phyloP scores from a whole-genome alignment of 768 basidiomycete species.

The Lentinula lateritia region DNA sequence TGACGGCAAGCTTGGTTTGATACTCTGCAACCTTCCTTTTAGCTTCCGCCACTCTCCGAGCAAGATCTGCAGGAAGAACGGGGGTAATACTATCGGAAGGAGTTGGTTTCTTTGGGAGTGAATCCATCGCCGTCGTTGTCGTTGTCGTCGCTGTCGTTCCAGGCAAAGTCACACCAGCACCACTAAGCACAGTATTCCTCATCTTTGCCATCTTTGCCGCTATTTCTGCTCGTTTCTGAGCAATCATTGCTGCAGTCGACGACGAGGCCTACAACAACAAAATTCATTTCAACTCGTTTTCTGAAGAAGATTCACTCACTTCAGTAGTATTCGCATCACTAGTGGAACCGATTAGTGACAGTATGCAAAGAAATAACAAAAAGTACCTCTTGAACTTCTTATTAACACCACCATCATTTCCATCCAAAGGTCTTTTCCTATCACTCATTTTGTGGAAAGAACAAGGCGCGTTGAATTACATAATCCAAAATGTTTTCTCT shows the following conservation, averaged over 20 bases:
- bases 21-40: conserved; percentile 81
- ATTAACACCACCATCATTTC: conserved; percentile 37
- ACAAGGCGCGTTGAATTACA: not conserved
- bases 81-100: conserved; percentile 22
- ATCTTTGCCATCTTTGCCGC: conserved; percentile 81
- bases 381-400: conserved; percentile 70
- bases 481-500: conserved; percentile 11
- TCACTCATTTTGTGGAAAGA: conserved; percentile 47
- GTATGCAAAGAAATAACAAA: conserved; percentile 5
- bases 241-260: conserved; percentile 61
- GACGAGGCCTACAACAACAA: not conserved
- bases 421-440: conserved; percentile 58
- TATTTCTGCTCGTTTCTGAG: conserved; percentile 80
- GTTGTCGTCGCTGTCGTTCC: conserved; percentile 13
- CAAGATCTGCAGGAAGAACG: conserved; percentile 38
- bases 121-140: conserved; percentile 23
- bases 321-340: conserved; percentile 63
- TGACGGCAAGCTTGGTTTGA: conserved; percentile 66
- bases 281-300: no score
- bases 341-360: conserved; percentile 14
- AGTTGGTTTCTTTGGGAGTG: conserved; percentile 9
- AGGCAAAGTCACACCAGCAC: conserved; percentile 21
- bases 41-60: conserved; percentile 76
- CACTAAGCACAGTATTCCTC: conserved; percentile 36
- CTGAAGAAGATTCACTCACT: no score